These are phyloP conservation scores for Cornus controversa DNA, from an alignment of 148 eudicot species.

Conservation along the genomic window DNA sequence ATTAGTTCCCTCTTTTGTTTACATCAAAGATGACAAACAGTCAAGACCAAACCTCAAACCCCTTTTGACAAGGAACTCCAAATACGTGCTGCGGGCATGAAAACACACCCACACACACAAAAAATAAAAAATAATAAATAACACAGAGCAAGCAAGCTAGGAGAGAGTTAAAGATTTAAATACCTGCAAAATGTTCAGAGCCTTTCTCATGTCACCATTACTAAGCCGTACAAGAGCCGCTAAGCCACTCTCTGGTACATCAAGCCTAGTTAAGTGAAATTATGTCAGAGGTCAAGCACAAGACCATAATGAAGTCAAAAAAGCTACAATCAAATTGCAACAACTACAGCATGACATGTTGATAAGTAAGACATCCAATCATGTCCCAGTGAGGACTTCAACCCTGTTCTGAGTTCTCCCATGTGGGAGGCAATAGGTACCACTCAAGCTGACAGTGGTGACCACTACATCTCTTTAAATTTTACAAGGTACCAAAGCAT, in stretches of 20 bases:
- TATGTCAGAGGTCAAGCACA: background rate
- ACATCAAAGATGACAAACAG: background rate
- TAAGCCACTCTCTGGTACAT: conserved; percentile 77
- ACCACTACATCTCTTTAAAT: background rate
- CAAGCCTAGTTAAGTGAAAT: conserved; percentile 51
- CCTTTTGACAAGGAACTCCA: background rate
- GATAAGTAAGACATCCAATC: too few species aligned
- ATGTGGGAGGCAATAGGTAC: too few species aligned
- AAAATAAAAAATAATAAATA: too few species aligned
- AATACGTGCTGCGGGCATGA: too few species aligned
- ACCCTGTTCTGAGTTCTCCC: too few species aligned
- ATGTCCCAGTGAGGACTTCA: too few species aligned
- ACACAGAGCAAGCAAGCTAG: background rate
- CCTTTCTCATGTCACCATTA: conserved; percentile 99
- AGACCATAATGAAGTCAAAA: background rate
- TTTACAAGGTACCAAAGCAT: background rate
- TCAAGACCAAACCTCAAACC: background rate
- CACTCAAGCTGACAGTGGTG: too few species aligned
- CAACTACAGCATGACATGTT: background rate
- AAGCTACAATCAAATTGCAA: background rate
- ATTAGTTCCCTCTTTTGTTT: background rate
- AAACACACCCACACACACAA: too few species aligned
- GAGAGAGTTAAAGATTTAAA: conserved; percentile 4
- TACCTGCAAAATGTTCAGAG: conserved; percentile 93
- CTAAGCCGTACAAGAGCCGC: conserved; percentile 83